Base-by-base conservation (phyloP, 768 basidiomycete genomes). In the Agrocybe praecox region DNA sequence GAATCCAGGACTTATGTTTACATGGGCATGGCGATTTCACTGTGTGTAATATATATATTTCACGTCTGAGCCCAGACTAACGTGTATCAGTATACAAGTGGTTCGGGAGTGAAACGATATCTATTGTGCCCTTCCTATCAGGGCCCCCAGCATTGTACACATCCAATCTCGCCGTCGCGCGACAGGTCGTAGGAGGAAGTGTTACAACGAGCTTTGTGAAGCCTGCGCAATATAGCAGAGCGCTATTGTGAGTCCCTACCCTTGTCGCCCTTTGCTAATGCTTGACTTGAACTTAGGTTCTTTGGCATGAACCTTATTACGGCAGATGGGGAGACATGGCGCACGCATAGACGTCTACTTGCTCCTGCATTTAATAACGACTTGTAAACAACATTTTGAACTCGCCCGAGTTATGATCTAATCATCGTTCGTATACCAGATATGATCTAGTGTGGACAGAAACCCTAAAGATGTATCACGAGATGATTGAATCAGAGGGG, bases 241-340 rank as follows among this genome's bases (percentile, higher is more conserved):
- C 70, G 1, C 57, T 78, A 19, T 49, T 74, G 78, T 77, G 51
- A 17, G 76, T 66, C 12, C 44, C 36, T 52, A 45, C 29, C 0
- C 15, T 14, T 50, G 34, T 10, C 36, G n/a, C 1, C 34, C 22
- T 58, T 9, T 9, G n/a, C n/a, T n/a, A n/a, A 40, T 46, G 18
- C 55, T 54, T 36, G 15, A 40, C 21, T n/a, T 12, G 17, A 65
- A 60, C 3, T 43, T 69, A 77, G 75, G 1, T 56, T 76, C 15
- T 81, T 76, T 70, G 81, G 81, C 2, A 72, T 74, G 69, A 83
- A 81, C 55, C 67, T 83, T 8, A 62, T 78, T n/a, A 72, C 78
- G 7, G 70, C 76, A 1, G 76, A 79, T 49, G 76, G 73, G 3
- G 75, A 79, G 7, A 67, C 62, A 2, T 82, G 80, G 78, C 72